These are phyloP conservation scores for Echium plantagineum DNA, from an alignment of 257 asterid species.

Conservation along the genomic window DNA sequence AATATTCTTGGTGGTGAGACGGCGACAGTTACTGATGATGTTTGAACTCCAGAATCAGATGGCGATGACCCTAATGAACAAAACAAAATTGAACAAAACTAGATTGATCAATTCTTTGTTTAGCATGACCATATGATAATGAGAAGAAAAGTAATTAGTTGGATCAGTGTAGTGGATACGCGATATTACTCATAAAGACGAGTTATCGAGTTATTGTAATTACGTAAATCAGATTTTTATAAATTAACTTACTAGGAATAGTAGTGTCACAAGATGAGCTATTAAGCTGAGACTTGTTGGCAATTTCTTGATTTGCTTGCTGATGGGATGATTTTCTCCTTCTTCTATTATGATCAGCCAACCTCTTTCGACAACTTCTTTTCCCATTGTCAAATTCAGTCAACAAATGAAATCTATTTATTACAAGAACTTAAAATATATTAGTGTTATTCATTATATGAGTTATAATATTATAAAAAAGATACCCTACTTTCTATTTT, in stretches of 20 bases:
- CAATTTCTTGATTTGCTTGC: constrained; percentile 38
- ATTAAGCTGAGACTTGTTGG: constrained; percentile 31
- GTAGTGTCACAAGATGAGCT: constrained; percentile 47
- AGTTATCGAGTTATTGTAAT: too few relatives aligned
- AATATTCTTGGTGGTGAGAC: constrained; percentile 63
- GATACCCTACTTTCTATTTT: constrained; percentile 6
- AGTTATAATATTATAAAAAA: neutral
- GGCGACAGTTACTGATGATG: constrained; percentile 67
- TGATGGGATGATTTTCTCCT: constrained; percentile 52
- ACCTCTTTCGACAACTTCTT: constrained; percentile 88
- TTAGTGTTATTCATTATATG: too few relatives aligned
- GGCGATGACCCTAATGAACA: constrained; percentile 27
- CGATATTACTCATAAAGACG: too few relatives aligned
- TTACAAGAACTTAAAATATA: too few relatives aligned
- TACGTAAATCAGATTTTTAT: too few relatives aligned
- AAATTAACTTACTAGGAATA: constrained; percentile 33
- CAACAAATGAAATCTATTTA: constrained; percentile 63
- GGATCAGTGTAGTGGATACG: too few relatives aligned
- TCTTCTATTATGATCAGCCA: constrained; percentile 92
- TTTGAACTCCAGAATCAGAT: constrained; percentile 56
- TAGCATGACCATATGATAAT: too few relatives aligned
- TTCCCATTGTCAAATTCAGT: constrained; percentile 91
- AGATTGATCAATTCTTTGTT: neutral
- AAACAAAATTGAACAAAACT: too few relatives aligned
- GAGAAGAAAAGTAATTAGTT: too few relatives aligned